phyloP scores from a whole-genome alignment of 1,284 basidiomycete genomes.

The Trametes hirsuta region DNA sequence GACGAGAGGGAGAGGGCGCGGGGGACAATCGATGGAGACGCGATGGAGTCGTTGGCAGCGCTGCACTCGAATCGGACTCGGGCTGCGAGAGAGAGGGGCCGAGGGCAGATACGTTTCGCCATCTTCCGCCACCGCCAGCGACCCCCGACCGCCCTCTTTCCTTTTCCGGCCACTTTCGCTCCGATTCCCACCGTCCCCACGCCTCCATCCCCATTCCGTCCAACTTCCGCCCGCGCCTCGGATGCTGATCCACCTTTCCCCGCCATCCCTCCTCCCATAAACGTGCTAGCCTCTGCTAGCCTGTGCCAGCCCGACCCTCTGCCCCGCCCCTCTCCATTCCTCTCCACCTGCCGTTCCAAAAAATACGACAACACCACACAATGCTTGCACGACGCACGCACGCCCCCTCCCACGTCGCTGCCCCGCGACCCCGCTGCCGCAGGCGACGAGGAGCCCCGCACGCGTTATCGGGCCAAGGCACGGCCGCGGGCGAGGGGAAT shows the following conservation, averaged over 20 bases:
- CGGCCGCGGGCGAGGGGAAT: background rate
- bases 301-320: background rate
- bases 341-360: background rate
- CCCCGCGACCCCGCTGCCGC: conserved; percentile 1
- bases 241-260: conserved; percentile 9
- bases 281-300: background rate
- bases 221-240: conserved; percentile 20
- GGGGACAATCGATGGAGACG: conserved; percentile 8
- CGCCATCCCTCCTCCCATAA: background rate
- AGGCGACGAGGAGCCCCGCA: background rate
- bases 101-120: conserved; percentile 25
- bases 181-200: conserved; percentile 18
- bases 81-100: no score
- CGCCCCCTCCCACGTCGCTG: background rate
- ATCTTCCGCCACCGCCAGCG: conserved; percentile 16
- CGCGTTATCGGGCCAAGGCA: conserved; percentile 7
- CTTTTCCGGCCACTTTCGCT: conserved; percentile 8
- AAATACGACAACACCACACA: background rate
- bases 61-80: background rate
- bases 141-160: conserved; percentile 3
- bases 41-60: background rate
- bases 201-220: conserved; percentile 18
- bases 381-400: background rate
- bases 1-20: background rate
- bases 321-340: background rate